Base-by-base conservation (phyloP, 169 alveolate genomes). In the Plasmodium cynomolgi region DNA sequence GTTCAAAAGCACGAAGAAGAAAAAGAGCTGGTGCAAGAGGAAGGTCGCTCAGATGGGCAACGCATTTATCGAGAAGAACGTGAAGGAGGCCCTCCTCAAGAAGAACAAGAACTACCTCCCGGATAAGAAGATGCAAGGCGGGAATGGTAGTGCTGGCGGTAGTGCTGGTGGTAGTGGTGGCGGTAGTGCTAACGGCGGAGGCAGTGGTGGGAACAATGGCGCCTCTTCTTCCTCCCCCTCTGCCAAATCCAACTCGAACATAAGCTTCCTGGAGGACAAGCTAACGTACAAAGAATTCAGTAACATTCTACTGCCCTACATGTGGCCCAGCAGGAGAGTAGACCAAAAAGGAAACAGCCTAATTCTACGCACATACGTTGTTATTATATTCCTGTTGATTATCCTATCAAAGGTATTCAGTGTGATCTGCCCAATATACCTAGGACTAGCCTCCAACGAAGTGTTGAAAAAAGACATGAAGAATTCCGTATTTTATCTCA, bases 371-470 rank as follows among this genome's bases (percentile, higher is more conserved):
- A 44, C 85, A 9, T 81, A 90, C 41, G 54, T 90, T 17, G 91
- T 84, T 15, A n/a, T 82, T 0, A 93, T 90, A 17, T 84, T 86
- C 74, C 68, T 93, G 33, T 84, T 86, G 29, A 83, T 93, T 20
- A 77, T 93, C 8, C 15, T 93, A 8, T 93, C 96, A n/a, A 93
- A 93, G 47, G n/a, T 77, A 7, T 93, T 86, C 68, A 93, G 91
- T 75, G 96, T 93, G 1, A n/a, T 84, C 7, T 84, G 91, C 4
- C 96, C 96, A 0, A 80, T 93, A 75, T 93, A 93, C 71, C 80
- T 93, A n/a, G 96, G 94, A 17, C 31, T 71, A 37, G 93, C 96
- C 37, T 85, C 96, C 23, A 84, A 84, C 62, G 96, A 93, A 26
- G 94, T 88, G 1, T 58, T 88, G 37, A 79, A 88, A 26, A 88